Evolutionary conservation across 495 filamentous ascomycete species (phyloP).

Genomic region (Astrothelium macrocarpum): DNA sequence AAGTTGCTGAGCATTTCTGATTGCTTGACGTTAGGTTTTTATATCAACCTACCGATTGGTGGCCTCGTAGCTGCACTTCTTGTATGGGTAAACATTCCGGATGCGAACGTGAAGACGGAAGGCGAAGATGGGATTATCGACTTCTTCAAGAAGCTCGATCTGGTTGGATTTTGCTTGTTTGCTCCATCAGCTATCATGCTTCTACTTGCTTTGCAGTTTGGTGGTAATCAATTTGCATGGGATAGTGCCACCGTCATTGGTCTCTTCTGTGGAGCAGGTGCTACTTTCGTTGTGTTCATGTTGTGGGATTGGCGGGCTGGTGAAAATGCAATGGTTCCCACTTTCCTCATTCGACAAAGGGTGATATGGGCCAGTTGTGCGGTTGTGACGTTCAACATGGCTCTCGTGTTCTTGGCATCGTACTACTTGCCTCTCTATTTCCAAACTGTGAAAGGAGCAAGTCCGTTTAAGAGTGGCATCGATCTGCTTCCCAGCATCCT

Average conservation of each 20-base stretch:
- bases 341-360: slow-evolving; percentile 8
- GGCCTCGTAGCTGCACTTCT: slow-evolving; percentile 12
- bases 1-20: neutral
- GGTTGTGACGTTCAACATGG: slow-evolving; percentile 11
- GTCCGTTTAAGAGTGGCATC: slow-evolving; percentile 20
- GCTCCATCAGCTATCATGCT: slow-evolving; percentile 39
- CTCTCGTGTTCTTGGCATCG: slow-evolving; percentile 10
- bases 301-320: slow-evolving; percentile 16
- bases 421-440: slow-evolving; percentile 22
- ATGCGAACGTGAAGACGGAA: slow-evolving; percentile 11
- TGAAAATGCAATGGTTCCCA: slow-evolving; percentile 19
- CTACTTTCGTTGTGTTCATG: slow-evolving; percentile 12
- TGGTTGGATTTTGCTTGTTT: slow-evolving; percentile 39
- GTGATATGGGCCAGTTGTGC: slow-evolving; percentile 11
- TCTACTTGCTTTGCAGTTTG: slow-evolving; percentile 46
- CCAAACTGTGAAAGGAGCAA: slow-evolving; percentile 16
- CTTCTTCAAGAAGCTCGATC: slow-evolving; percentile 32
- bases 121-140: slow-evolving; percentile 10
- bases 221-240: slow-evolving; percentile 43
- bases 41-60: slow-evolving; percentile 21
- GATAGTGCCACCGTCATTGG: slow-evolving; percentile 26
- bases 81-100: slow-evolving; percentile 15
- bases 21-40: slow-evolving; percentile 12
- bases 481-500: slow-evolving; percentile 16
- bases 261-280: slow-evolving; percentile 13